These are phyloP conservation scores for Ophiostoma novo-ulmi DNA, from an alignment of 2,329 filamentous ascomycete genomes.

Conservation along the genomic window DNA sequence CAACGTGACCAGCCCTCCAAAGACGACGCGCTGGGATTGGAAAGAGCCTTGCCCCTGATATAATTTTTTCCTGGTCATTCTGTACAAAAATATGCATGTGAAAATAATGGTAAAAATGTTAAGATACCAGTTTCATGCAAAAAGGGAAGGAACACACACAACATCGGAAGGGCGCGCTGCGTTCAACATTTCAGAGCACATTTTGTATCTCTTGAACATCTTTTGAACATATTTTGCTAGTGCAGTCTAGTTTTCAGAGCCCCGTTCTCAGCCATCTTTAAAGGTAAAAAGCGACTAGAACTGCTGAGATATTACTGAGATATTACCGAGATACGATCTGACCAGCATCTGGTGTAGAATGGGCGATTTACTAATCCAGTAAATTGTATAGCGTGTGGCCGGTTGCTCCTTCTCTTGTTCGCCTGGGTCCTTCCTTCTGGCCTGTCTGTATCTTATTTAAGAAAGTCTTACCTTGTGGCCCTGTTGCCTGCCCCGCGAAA, in stretches of 20 bases:
- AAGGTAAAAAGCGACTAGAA: background rate
- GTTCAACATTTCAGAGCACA: background rate
- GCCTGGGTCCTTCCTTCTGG: constrained; percentile 6
- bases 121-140: background rate
- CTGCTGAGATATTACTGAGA: background rate
- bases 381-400: background rate
- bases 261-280: background rate
- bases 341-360: background rate
- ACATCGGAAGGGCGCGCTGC: background rate
- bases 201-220: background rate
- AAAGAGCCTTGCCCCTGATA: background rate
- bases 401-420: background rate
- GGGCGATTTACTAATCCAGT: background rate
- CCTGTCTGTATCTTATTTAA: background rate
- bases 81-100: constrained; percentile 7
- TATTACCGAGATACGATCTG: background rate
- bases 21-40: background rate
- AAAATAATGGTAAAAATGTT: background rate
- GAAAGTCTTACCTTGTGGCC: background rate
- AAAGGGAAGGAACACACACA: background rate
- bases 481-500: constrained; percentile 1
- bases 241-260: background rate
- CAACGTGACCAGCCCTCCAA: background rate
- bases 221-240: background rate
- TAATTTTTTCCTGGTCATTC: background rate